Conservation (phyloP, 805 yeast genomes). For the Pichia membranifaciens region DNA sequence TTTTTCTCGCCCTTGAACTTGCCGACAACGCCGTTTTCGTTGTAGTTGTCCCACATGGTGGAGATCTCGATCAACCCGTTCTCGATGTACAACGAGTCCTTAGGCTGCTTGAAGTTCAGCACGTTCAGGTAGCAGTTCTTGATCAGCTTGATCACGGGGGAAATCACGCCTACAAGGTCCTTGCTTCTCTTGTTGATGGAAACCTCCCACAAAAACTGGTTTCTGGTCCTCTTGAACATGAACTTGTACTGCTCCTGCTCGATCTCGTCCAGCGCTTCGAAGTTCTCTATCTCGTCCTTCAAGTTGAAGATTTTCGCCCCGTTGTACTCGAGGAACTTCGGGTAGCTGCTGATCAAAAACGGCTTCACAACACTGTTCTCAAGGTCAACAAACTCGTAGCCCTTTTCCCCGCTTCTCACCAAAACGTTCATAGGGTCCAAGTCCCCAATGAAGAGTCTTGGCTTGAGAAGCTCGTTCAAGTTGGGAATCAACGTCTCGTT, state of each 20-base stretch:
- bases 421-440: slow-evolving; percentile 87
- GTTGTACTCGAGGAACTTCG: slow-evolving; percentile 76
- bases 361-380: slow-evolving; percentile 82
- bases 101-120: slow-evolving; percentile 49
- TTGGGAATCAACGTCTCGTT: slow-evolving; percentile 49
- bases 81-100: slow-evolving; percentile 60
- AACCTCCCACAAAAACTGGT: slow-evolving; percentile 83
- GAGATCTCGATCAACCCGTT: slow-evolving; percentile 60
- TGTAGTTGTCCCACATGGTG: slow-evolving; percentile 64
- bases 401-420: slow-evolving; percentile 34
- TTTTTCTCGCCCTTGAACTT: slow-evolving; percentile 30
- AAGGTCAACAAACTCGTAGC: slow-evolving; percentile 64
- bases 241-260: slow-evolving; percentile 79
- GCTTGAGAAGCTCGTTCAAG: slow-evolving; percentile 54
- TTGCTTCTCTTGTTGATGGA: slow-evolving; percentile 59
- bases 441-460: slow-evolving; percentile 76
- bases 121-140: slow-evolving; percentile 60
- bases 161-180: slow-evolving; percentile 71
- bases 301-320: slow-evolving; percentile 83
- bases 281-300: slow-evolving; percentile 69
- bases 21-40: slow-evolving; percentile 50
- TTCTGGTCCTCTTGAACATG: slow-evolving; percentile 85
- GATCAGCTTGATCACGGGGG: slow-evolving; percentile 70
- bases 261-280: slow-evolving; percentile 56
- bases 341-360: slow-evolving; percentile 68